Base-by-base conservation (phyloP, 176 grass and related monocot species). In the Triticum monococcum region DNA sequence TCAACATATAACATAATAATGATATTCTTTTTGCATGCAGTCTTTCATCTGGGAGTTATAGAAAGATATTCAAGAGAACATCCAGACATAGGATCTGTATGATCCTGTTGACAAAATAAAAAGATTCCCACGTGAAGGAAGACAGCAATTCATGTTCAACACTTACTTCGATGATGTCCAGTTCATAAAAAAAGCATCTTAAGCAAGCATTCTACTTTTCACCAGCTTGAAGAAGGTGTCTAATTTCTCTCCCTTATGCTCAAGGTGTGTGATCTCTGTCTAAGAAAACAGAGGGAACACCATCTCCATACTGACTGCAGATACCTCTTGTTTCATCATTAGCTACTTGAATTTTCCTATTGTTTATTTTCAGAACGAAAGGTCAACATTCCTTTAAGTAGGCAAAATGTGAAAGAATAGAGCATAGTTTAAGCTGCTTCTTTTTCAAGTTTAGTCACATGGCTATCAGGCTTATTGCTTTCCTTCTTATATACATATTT, bases 41-140 rank as follows among this genome's bases (percentile, higher is more conserved):
- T 37, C 12, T 69, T 70, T 68, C 9, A 25, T 26, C 46, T 82
- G 8, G 28, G 32, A 57, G 30, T 35, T 70, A 10, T 24, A 24
- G 12, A 82, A 54, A 56, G 18, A 54, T 69, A 37, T 82, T 18
- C 80, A 56, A 69, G 65, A 36, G 12, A 82, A 56, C 18, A 81
- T 33, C 26, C 28, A 69, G 17, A 56, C 2, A 56, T 54, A 67
- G 18, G 37, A 64, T 65, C 3, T 45, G 23, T 45, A 65, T 20
- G 79, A n/a, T 33, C 63, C 25, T 48, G 3, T 50, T 81, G 40
- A 32, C 17, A 46, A 81, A 9, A 81, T 33, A 50, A 20, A 31
- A 84, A 0, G 12, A 12, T 8, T 36, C 16, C 2, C 22, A 56
- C 4, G 0, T 66, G 59, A 70, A 69, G 0, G 52, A 80, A 26